These are phyloP conservation scores for Fomitopsis schrenkii DNA, from an alignment of 1,284 basidiomycete species.

Conservation along the genomic window DNA sequence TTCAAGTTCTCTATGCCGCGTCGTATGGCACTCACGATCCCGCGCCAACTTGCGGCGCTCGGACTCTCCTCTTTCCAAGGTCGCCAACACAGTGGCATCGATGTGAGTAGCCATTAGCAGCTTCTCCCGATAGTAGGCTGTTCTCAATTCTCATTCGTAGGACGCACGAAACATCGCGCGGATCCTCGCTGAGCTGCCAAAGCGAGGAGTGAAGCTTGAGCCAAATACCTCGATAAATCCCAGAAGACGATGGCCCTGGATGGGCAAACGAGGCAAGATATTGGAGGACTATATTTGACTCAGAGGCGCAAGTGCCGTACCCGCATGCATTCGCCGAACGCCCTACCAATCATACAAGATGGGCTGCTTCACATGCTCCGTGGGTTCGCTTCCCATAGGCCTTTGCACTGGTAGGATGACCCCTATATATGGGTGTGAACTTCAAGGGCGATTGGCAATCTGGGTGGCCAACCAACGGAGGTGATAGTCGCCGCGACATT, in stretches of 20 bases:
- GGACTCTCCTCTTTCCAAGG: slow-evolving; percentile 70
- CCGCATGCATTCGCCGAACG: not conserved
- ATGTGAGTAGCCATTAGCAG: slow-evolving; percentile 50
- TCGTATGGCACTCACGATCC: slow-evolving; percentile 52
- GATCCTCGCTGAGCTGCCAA: slow-evolving; percentile 71
- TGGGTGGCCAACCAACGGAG: not conserved
- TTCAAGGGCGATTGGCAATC: not conserved
- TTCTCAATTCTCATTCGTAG: slow-evolving; percentile 33
- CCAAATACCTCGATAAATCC: slow-evolving; percentile 72
- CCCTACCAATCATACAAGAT: not conserved
- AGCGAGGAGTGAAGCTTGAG: slow-evolving; percentile 59
- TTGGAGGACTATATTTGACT: slow-evolving; percentile 42
- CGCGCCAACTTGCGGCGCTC: slow-evolving; percentile 56
- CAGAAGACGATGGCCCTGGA: slow-evolving; percentile 75
- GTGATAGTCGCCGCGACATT: not conserved
- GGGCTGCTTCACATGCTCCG: slow-evolving; percentile 3
- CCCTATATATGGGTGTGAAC: not conserved
- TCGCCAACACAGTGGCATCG: slow-evolving; percentile 82
- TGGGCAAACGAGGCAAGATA: slow-evolving; percentile 68
- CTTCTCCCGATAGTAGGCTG: slow-evolving; percentile 1
- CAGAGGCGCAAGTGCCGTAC: not conserved
- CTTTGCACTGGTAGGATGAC: not conserved
- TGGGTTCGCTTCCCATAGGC: slow-evolving; percentile 2
- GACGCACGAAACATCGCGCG: slow-evolving; percentile 84
- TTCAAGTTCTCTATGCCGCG: slow-evolving; percentile 24